phyloP scores from a whole-genome alignment of 805 yeast genomes.

The Wickerhamomyces queroliae region DNA sequence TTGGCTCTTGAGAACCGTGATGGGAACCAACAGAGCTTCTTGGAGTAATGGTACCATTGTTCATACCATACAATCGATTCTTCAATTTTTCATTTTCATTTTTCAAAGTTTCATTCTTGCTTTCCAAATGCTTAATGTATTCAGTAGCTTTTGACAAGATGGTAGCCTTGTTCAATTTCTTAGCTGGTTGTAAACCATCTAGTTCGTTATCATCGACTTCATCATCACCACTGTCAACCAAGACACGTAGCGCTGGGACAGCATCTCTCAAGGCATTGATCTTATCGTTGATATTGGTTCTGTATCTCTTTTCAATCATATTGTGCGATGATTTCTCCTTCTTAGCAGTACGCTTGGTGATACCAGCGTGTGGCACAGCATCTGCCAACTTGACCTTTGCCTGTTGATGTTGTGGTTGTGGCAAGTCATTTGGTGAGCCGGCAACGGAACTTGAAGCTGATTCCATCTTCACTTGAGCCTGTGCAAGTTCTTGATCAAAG shows the following conservation, averaged over 20 bases:
- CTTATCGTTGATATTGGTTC: constrained; percentile 67
- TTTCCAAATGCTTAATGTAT: constrained; percentile 68
- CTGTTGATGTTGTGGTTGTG: constrained; percentile 3
- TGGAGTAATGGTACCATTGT: constrained; percentile 14
- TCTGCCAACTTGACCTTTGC: constrained; percentile 15
- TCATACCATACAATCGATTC: constrained; percentile 16
- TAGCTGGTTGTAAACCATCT: constrained; percentile 74
- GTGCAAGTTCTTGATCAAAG: neutral
- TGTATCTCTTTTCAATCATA: constrained; percentile 65
- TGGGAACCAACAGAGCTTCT: constrained; percentile 12
- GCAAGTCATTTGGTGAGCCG: constrained; percentile 4
- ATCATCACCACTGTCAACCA: constrained; percentile 38
- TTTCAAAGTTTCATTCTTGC: constrained; percentile 44
- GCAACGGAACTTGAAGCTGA: constrained; percentile 8
- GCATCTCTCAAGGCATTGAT: constrained; percentile 58
- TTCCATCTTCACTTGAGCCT: constrained; percentile 9
- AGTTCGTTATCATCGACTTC: constrained; percentile 49
- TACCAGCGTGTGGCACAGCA: constrained; percentile 18
- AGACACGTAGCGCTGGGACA: constrained; percentile 54
- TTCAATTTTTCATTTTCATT: constrained; percentile 41
- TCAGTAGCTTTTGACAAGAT: constrained; percentile 73
- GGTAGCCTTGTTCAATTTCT: constrained; percentile 72
- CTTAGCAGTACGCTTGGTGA: constrained; percentile 17
- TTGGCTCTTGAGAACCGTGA: constrained; percentile 4
- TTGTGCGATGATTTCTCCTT: constrained; percentile 63